These are phyloP conservation scores for Cucumis cinereus DNA, from an alignment of 306 rosid species.

Conservation along the genomic window DNA sequence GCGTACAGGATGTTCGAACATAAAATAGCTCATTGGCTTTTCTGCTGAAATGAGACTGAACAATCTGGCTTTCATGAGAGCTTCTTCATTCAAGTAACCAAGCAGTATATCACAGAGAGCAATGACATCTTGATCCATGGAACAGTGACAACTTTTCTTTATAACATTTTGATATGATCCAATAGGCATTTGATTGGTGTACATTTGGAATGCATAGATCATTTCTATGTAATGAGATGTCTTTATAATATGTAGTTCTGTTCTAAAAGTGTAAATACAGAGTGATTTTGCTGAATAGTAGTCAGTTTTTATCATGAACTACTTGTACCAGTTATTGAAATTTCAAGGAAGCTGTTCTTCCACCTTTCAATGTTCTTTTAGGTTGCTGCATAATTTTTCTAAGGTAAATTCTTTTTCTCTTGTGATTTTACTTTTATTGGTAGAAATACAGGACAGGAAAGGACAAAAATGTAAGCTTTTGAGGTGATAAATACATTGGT, in stretches of 20 bases:
- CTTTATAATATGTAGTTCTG: neutral
- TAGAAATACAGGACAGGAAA: neutral
- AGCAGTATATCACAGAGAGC: neutral
- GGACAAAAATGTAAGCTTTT: neutral
- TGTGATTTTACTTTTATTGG: neutral
- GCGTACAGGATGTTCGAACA: neutral
- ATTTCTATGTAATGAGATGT: neutral
- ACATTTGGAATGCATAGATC: neutral
- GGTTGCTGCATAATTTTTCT: neutral
- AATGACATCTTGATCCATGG: neutral
- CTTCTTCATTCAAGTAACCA: neutral
- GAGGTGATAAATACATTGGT: neutral
- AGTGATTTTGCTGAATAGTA: neutral
- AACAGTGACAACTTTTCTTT: neutral
- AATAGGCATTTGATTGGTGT: neutral
- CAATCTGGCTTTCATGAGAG: neutral
- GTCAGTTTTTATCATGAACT: constrained; percentile 1
- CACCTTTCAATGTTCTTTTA: neutral
- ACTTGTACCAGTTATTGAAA: neutral
- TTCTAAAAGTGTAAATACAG: neutral
- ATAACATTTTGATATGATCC: neutral
- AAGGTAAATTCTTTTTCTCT: neutral
- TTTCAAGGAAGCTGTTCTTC: neutral
- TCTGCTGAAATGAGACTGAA: neutral
- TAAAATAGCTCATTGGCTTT: neutral